These are phyloP conservation scores for Aspergillus indologenus DNA, from an alignment of 495 filamentous ascomycete species.

Conservation along the genomic window DNA sequence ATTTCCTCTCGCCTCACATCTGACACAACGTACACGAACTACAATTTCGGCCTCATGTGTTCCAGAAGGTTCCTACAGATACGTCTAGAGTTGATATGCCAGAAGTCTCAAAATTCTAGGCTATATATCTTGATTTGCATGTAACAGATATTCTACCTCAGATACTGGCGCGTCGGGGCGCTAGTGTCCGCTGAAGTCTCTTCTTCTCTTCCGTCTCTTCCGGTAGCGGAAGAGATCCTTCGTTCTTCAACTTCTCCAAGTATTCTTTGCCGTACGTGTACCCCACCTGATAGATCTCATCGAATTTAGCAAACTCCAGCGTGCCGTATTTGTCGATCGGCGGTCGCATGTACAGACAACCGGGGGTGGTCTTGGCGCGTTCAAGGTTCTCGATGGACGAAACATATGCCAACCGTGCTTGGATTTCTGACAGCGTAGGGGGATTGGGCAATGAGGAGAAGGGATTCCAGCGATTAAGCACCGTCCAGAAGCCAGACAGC, in stretches of 20 bases:
- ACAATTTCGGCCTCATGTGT: too few species aligned
- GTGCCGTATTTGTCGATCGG: constrained; percentile 93
- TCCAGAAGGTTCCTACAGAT: too few species aligned
- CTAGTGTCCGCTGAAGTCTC: constrained; percentile 87
- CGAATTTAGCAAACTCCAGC: constrained; percentile 93
- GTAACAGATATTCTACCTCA: constrained; percentile 8
- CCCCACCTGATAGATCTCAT: constrained; percentile 90
- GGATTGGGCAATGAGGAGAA: constrained; percentile 84
- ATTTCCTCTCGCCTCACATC: too few species aligned
- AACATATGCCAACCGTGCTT: constrained; percentile 91
- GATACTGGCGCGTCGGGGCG: constrained; percentile 88
- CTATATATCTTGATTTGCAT: too few species aligned
- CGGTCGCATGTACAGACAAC: constrained; percentile 92
- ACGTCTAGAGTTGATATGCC: too few species aligned
- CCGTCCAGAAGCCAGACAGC: constrained; percentile 91
- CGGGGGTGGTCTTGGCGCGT: constrained; percentile 79
- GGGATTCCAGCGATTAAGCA: constrained; percentile 94
- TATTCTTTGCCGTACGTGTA: constrained; percentile 81
- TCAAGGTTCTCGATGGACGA: constrained; percentile 90
- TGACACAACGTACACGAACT: too few species aligned
- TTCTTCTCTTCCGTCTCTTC: constrained; percentile 85
- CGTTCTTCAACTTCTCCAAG: constrained; percentile 65
- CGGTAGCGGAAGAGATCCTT: constrained; percentile 63
- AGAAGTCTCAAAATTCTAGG: too few species aligned
- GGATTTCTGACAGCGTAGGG: constrained; percentile 92